These are phyloP conservation scores for Cicer chorassanicum DNA, from an alignment of 306 rosid genomes.

Conservation along the genomic window DNA sequence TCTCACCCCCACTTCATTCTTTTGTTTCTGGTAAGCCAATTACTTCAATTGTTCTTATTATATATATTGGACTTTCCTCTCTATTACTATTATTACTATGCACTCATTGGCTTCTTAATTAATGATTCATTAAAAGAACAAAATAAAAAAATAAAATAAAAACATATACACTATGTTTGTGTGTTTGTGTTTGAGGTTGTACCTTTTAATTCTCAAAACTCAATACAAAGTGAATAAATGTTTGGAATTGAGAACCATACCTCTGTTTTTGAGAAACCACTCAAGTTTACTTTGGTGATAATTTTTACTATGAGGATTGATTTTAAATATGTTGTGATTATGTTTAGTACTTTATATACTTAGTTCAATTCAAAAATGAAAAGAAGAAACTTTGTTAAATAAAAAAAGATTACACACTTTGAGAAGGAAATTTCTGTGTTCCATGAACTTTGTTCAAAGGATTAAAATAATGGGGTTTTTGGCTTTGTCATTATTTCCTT, in stretches of 20 bases:
- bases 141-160: neutral
- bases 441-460: constrained; percentile 38
- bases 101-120: constrained; percentile 8
- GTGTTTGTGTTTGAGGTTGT: neutral
- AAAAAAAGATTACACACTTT: constrained; percentile 44
- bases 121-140: neutral
- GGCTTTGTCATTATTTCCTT: constrained; percentile 39
- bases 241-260: neutral
- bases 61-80: constrained; percentile 35
- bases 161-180: neutral
- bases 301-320: neutral
- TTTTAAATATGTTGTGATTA: constrained; percentile 9
- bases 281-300: constrained; percentile 25
- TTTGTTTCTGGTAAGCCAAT: constrained; percentile 52
- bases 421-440: constrained; percentile 42
- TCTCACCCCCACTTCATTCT: neutral
- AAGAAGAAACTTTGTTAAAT: constrained; percentile 31
- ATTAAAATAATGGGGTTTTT: constrained; percentile 26
- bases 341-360: neutral
- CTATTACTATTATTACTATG: neutral
- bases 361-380: constrained; percentile 12
- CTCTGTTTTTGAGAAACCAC: constrained; percentile 18
- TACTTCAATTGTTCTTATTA: constrained; percentile 30
- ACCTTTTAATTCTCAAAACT: constrained; percentile 8
- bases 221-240: neutral